Conservation (phyloP, 768 basidiomycete species). For the Trametes gibbosa region DNA sequence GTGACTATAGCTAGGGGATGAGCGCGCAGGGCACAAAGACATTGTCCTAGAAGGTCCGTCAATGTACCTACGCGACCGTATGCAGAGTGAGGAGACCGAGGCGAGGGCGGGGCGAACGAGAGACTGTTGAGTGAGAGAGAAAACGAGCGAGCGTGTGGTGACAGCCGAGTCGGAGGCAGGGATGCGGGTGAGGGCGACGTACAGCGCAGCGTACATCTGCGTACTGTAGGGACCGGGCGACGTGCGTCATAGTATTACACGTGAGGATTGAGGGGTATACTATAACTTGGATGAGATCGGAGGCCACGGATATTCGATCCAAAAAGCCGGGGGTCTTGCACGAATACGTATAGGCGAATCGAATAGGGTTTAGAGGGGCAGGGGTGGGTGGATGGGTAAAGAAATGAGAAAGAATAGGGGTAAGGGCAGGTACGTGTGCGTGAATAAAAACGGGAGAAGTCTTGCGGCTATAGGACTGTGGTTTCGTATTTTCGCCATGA, state of each 20-base stretch:
- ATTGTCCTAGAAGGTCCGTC: constrained; percentile 18
- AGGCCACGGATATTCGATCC: constrained; percentile 34
- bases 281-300: constrained; percentile 32
- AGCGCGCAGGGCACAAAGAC: constrained; percentile 9
- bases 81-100: not conserved
- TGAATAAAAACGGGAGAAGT: constrained; percentile 11
- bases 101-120: not conserved
- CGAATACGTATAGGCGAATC: constrained; percentile 23
- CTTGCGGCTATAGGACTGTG: constrained; percentile 15
- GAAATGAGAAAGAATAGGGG: constrained; percentile 6
- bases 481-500: constrained; percentile 23
- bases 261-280: constrained; percentile 36
- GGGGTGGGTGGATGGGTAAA: constrained; percentile 1
- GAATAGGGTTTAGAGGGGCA: constrained; percentile 6
- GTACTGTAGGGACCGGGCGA: constrained; percentile 27
- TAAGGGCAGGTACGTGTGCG: constrained; percentile 8
- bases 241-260: constrained; percentile 39
- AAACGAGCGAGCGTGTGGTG: not conserved
- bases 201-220: constrained; percentile 25
- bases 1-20: constrained; percentile 3
- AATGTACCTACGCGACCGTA: constrained; percentile 8
- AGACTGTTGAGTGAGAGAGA: constrained; percentile 1
- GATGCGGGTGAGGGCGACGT: constrained; percentile 17
- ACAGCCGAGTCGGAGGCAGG: not conserved
- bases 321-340: constrained; percentile 27